Conservation (phyloP, 2,329 filamentous ascomycete genomes). For the Diplodia seriata region DNA sequence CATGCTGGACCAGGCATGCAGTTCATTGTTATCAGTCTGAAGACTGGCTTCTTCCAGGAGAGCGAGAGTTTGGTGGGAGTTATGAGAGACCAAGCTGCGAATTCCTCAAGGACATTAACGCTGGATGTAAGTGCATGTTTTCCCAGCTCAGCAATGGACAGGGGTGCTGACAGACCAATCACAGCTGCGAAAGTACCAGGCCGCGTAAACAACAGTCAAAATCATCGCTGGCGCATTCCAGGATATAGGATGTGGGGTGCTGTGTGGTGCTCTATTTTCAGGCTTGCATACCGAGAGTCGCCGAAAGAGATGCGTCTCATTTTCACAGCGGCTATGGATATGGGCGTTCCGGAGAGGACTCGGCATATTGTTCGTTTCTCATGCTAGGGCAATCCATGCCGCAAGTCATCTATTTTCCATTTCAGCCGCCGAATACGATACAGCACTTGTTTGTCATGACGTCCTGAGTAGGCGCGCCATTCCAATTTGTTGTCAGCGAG, state of each 20-base stretch:
- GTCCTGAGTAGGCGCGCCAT: neutral
- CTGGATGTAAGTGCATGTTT: slow-evolving; percentile 77
- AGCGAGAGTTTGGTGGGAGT: slow-evolving; percentile 95
- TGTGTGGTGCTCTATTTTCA: neutral
- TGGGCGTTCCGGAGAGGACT: slow-evolving; percentile 18
- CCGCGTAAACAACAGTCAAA: slow-evolving; percentile 32
- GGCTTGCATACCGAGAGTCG: neutral
- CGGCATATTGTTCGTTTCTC: slow-evolving; percentile 10
- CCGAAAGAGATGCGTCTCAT: neutral
- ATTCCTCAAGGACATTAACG: slow-evolving; percentile 89
- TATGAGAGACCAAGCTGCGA: slow-evolving; percentile 92
- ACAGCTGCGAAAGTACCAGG: slow-evolving; percentile 42
- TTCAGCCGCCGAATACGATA: neutral
- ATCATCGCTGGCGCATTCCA: slow-evolving; percentile 14
- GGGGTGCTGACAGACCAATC: slow-evolving; percentile 32
- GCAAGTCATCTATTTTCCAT: neutral
- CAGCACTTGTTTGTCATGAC: neutral
- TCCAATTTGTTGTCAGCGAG: neutral
- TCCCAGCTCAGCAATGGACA: neutral
- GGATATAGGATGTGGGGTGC: slow-evolving; percentile 1
- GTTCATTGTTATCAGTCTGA: slow-evolving; percentile 97
- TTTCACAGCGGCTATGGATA: neutral
- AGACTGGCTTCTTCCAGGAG: slow-evolving; percentile 94
- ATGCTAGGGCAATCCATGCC: neutral
- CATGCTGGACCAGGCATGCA: slow-evolving; percentile 98